Base-by-base conservation (phyloP, 345 rosid genomes). In the Microcos paniculata region DNA sequence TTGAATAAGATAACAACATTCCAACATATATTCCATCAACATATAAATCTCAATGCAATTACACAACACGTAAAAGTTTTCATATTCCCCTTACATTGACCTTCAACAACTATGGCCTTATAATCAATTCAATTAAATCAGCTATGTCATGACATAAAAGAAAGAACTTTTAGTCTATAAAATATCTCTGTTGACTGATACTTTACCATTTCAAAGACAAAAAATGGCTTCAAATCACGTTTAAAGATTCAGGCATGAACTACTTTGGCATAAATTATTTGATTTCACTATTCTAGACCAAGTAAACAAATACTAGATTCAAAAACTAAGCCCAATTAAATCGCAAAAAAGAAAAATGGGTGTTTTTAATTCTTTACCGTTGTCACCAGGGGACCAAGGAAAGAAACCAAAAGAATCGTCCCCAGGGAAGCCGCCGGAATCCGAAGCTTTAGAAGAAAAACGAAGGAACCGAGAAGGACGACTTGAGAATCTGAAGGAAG, bases 371-470 rank as follows among this genome's bases (percentile, higher is more conserved):
- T 24, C 24, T 30, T 45, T 72, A 92, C 93, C 94, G 80, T 78
- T 78, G 3, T 91, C 80, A 16, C 84, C 81, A 70, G 82, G 81
- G 62, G 89, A 83, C 98, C 93, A 92, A 0, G 97, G 97, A 81
- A 88, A 89, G 86, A 82, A 86, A 53, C 87, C 85, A 72, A 85
- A 88, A 26, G 91, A 73, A 61, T 93, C 94, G 15, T 91, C 91
- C 53, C 85, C 94, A 77, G 79, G 76, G 85, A 79, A 88, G 77
- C 78, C 72, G 35, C 84, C 81, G 58, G 82, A 81, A 77, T 86
- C 88, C 1, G 94, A 87, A 70, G 92, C 84, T 76, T 85, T 91
- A 15, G 76, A 78, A 28, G 84, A 15, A 79, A 90, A 73, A 6
- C 88, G 87, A 59, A 85, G 59, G 77, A 35, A 77, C 21, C 91